These are phyloP conservation scores for Coemansia sp. DNA, from an alignment of 192 early-diverging fungal species.

Conservation along the genomic window DNA sequence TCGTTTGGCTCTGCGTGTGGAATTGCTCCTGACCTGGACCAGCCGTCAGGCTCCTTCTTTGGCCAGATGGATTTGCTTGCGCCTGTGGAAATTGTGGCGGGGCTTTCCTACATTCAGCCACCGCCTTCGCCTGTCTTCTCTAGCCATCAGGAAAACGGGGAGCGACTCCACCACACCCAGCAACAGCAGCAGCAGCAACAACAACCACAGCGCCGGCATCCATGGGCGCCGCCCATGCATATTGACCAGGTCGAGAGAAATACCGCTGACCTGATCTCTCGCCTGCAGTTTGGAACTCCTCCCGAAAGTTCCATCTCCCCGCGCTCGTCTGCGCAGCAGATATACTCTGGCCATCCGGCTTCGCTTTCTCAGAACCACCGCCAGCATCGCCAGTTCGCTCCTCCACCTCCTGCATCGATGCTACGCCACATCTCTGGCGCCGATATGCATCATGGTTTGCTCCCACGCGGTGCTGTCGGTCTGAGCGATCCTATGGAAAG, in stretches of 20 bases:
- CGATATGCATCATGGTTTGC: conserved; percentile 12
- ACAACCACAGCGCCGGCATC: conserved; percentile 8
- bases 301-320: background rate
- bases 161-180: background rate
- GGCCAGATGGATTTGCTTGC: conserved; percentile 14
- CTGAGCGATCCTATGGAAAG: conserved; percentile 28
- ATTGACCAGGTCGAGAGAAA: conserved; percentile 33
- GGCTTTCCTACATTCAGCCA: conserved; percentile 23
- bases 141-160: background rate
- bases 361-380: conserved; percentile 2
- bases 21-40: conserved; percentile 39
- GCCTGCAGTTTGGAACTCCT: conserved; percentile 18
- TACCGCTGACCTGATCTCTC: conserved; percentile 26
- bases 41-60: conserved; percentile 38
- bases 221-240: conserved; percentile 17
- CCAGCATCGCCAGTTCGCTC: background rate
- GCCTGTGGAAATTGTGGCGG: conserved; percentile 15
- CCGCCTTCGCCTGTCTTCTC: background rate
- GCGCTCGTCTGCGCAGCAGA: background rate
- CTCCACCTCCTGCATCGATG: conserved; percentile 17
- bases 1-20: conserved; percentile 40
- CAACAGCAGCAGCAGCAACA: background rate
- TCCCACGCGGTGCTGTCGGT: conserved; percentile 6
- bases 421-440: conserved; percentile 18
- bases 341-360: conserved; percentile 3